Evolutionary conservation across 441 rosid species (phyloP).

Genomic region (Euphorbia schlechtendalii): DNA sequence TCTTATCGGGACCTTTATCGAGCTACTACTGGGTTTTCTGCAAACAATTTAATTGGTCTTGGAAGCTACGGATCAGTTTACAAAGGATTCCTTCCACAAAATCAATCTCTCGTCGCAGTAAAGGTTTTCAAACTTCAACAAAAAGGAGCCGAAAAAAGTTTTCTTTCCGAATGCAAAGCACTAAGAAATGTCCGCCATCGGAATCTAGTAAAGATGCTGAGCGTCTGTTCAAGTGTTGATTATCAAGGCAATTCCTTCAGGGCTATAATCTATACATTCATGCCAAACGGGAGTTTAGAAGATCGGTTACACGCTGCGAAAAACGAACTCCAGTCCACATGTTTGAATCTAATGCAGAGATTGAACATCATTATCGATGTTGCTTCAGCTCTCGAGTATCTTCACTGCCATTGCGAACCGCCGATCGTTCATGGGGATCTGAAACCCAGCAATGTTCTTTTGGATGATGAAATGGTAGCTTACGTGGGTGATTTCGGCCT

Average conservation of each 20-base stretch:
- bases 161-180: slow-evolving; percentile 21
- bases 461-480: slow-evolving; percentile 19
- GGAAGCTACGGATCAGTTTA: slow-evolving; percentile 30
- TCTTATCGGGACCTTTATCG: slow-evolving; percentile 16
- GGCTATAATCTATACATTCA: slow-evolving; percentile 25
- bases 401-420: slow-evolving; percentile 21
- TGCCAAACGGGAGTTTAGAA: no score
- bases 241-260: slow-evolving; percentile 25
- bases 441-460: slow-evolving; percentile 25
- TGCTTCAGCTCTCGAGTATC: slow-evolving; percentile 29
- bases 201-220: slow-evolving; percentile 25
- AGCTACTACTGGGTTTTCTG: slow-evolving; percentile 26
- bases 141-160: slow-evolving; percentile 13
- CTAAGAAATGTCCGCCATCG: slow-evolving; percentile 25
- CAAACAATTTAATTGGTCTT: slow-evolving; percentile 17
- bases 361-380: slow-evolving; percentile 25
- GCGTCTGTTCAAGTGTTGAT: slow-evolving; percentile 26
- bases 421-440: slow-evolving; percentile 20
- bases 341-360: slow-evolving; percentile 20
- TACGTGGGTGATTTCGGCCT: slow-evolving; percentile 16
- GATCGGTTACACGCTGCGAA: slow-evolving; percentile 24
- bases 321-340: neutral
- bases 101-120: slow-evolving; percentile 13
- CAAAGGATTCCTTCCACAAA: slow-evolving; percentile 17
- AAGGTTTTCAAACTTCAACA: slow-evolving; percentile 26